A percentile compares a stretch with the other conserved stretches of the same genome.
phyloP scores from a whole-genome alignment of 257 asterid genomes.

The Mentha longifolia region DNA sequence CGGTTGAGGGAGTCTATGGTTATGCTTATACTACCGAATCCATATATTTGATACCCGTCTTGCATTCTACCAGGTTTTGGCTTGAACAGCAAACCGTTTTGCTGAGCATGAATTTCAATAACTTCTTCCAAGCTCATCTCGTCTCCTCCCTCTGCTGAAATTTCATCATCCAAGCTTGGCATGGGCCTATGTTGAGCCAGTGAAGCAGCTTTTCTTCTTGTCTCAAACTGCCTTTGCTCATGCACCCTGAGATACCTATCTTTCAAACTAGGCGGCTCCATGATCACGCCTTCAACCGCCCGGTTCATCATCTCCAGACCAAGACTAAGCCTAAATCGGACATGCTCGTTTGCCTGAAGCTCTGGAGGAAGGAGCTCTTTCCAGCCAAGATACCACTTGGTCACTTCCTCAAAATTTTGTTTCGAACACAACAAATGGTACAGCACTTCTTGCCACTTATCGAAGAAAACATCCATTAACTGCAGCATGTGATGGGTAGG shows the following conservation, averaged over 20 bases:
- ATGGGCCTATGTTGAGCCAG: no score
- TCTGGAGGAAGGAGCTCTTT: slow-evolving; percentile 74
- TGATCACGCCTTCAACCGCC: slow-evolving; percentile 67
- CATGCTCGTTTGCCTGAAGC: slow-evolving; percentile 70
- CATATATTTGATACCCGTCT: no score
- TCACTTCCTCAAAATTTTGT: slow-evolving; percentile 76
- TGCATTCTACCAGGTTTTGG: no score
- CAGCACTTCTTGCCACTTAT: slow-evolving; percentile 84
- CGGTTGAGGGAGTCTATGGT: no score
- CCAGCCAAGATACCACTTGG: slow-evolving; percentile 83
- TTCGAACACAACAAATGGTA: slow-evolving; percentile 75
- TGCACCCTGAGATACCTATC: no score
- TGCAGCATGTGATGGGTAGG: slow-evolving; percentile 80
- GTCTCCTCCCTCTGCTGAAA: no score
- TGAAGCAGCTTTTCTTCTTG: slow-evolving; percentile 62
- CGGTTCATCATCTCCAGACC: slow-evolving; percentile 83
- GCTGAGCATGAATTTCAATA: no score
- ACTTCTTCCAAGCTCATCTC: no score
- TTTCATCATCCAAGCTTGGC: no score
- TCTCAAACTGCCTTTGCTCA: slow-evolving; percentile 56
- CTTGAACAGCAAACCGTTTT: no score
- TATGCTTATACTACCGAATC: no score
- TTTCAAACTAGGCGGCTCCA: no score
- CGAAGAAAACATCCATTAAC: slow-evolving; percentile 72
- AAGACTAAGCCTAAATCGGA: slow-evolving; percentile 57